phyloP scores from a whole-genome alignment of 306 rosid genomes.

The Castanea crenata region DNA sequence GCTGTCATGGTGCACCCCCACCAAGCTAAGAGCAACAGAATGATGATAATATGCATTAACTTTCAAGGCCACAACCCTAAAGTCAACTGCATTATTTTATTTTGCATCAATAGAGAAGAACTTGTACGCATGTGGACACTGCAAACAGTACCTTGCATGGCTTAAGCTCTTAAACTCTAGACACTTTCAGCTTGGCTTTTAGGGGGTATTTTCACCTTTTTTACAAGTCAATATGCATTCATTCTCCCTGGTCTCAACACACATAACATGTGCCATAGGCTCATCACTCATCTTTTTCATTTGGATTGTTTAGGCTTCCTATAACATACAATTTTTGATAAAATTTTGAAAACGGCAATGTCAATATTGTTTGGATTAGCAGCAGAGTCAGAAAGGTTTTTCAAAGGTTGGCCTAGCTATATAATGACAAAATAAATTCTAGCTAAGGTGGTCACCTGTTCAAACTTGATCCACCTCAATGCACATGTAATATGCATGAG shows the following conservation, averaged over 20 bases:
- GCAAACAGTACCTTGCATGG: constrained; percentile 56
- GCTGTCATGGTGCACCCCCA: constrained; percentile 51
- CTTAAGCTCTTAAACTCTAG: constrained; percentile 27
- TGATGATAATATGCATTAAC: constrained; percentile 64
- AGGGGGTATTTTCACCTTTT: constrained; percentile 27
- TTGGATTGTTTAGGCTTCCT: constrained; percentile 5
- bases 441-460: no score
- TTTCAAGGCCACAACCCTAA: constrained; percentile 30
- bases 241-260: constrained; percentile 17
- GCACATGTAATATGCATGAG: no score
- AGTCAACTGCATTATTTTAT: constrained; percentile 64
- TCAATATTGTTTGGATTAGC: no score
- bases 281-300: constrained; percentile 20
- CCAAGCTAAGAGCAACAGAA: constrained; percentile 41
- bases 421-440: no score
- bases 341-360: not conserved
- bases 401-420: no score
- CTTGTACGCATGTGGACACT: constrained; percentile 48
- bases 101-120: constrained; percentile 28
- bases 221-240: constrained; percentile 31
- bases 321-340: constrained; percentile 13
- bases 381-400: no score
- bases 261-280: constrained; percentile 19
- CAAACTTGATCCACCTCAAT: no score
- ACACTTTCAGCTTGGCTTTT: constrained; percentile 33